phyloP scores from a whole-genome alignment of 495 filamentous ascomycete genomes.

The Platismatia glauca region DNA sequence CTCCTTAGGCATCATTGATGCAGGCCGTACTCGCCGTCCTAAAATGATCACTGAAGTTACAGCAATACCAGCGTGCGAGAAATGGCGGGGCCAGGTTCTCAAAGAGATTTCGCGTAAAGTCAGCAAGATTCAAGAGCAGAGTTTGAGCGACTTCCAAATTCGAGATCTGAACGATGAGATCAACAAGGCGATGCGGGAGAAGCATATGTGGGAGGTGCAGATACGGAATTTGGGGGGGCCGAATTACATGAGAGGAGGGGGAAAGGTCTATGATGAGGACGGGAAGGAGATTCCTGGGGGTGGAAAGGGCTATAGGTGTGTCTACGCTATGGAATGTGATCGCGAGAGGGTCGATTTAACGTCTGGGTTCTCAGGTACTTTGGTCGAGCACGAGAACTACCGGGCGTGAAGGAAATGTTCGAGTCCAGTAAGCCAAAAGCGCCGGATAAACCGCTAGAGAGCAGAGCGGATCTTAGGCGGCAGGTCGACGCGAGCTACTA shows the following conservation, averaged over 20 bases:
- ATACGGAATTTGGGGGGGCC: conserved; percentile 90
- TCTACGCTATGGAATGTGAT: background rate
- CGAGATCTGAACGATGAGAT: conserved; percentile 98
- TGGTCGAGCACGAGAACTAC: conserved; percentile 80
- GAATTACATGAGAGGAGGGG: conserved; percentile 91
- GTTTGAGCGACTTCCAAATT: conserved; percentile 90
- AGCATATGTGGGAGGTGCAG: conserved; percentile 96
- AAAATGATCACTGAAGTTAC: conserved; percentile 80
- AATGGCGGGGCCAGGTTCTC: conserved; percentile 96
- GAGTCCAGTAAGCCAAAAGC: conserved; percentile 60
- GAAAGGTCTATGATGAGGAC: conserved; percentile 81
- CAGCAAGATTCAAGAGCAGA: conserved; percentile 82
- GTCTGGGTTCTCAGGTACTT: too few relatives aligned
- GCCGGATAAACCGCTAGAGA: conserved; percentile 50
- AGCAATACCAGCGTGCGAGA: conserved; percentile 80
- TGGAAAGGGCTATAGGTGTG: conserved; percentile 70
- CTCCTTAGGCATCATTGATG: conserved; percentile 90
- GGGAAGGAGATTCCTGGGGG: conserved; percentile 84
- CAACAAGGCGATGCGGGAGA: conserved; percentile 97
- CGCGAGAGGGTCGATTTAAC: background rate
- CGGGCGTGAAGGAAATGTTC: conserved; percentile 95
- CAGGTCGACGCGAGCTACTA: conserved; percentile 93
- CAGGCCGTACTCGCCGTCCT: conserved; percentile 79
- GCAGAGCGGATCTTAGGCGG: conserved; percentile 61
- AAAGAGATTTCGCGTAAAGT: conserved; percentile 97